Evolutionary conservation across 768 basidiomycete species (phyloP).

Genomic region (Pisolithus microcarpus): DNA sequence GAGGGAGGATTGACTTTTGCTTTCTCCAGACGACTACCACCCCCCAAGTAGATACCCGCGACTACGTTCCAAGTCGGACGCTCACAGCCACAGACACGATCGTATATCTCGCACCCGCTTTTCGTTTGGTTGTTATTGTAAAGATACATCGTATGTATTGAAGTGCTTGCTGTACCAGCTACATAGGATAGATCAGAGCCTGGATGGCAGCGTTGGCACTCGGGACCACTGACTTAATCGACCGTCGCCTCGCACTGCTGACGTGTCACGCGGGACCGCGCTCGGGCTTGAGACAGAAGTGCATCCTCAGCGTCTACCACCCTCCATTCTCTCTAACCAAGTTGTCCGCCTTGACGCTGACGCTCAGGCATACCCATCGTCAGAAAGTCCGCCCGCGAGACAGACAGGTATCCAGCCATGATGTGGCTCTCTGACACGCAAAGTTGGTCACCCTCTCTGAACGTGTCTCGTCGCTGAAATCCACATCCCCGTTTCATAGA

Average conservation of each 20-base stretch:
- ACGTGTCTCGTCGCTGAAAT: not conserved
- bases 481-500: constrained; percentile 40
- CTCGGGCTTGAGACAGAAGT: not conserved
- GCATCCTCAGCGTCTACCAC: not conserved
- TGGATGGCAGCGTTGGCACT: too few relatives aligned
- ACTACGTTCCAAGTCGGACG: constrained; percentile 21
- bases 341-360: too few relatives aligned
- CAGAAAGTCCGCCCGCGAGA: not conserved
- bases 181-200: constrained; percentile 16
- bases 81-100: constrained; percentile 15
- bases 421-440: constrained; percentile 55
- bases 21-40: too few relatives aligned
- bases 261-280: not conserved
- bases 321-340: too few relatives aligned
- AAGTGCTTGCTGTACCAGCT: constrained; percentile 3
- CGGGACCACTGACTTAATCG: too few relatives aligned
- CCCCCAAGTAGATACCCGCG: constrained; percentile 21
- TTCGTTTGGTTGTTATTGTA: too few relatives aligned
- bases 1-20: not conserved
- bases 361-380: too few relatives aligned
- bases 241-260: not conserved
- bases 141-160: too few relatives aligned
- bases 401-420: constrained; percentile 2
- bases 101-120: too few relatives aligned
- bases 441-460: constrained; percentile 21